Conservation (phyloP, 495 filamentous ascomycete species). For the Jackrogersella minutella region DNA sequence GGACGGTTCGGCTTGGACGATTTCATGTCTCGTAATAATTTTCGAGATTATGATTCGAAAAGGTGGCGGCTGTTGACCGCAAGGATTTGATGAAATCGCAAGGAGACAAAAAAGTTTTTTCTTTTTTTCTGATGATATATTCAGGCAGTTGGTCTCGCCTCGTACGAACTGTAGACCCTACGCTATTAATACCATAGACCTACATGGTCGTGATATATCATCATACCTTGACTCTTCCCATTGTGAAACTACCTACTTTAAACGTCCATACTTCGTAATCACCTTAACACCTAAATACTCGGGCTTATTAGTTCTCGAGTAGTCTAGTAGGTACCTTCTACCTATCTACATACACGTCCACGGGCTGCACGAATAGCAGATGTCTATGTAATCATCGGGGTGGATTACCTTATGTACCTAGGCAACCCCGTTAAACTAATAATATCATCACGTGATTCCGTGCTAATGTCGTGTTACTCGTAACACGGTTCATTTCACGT, state of each 20-base stretch:
- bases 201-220: constrained; percentile 41
- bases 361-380: too few relatives aligned
- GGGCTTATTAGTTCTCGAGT: neutral
- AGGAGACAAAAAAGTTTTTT: constrained; percentile 19
- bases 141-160: constrained; percentile 19
- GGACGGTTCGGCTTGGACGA: constrained; percentile 14
- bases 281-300: neutral
- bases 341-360: neutral
- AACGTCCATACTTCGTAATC: neutral
- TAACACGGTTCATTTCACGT: constrained; percentile 14
- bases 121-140: constrained; percentile 42
- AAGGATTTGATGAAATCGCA: constrained; percentile 1
- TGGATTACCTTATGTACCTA: neutral
- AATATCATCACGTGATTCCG: constrained; percentile 40
- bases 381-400: too few relatives aligned
- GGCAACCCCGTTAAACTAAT: too few relatives aligned
- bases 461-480: constrained; percentile 21
- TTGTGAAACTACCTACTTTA: neutral
- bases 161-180: constrained; percentile 15
- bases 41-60: constrained; percentile 17
- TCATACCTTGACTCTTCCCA: constrained; percentile 8
- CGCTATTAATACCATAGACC: constrained; percentile 40
- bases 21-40: constrained; percentile 9
- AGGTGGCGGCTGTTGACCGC: neutral
- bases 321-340: neutral